These are phyloP conservation scores for Boeremia lycopersici DNA, from an alignment of 2,329 filamentous ascomycete genomes.

Conservation along the genomic window DNA sequence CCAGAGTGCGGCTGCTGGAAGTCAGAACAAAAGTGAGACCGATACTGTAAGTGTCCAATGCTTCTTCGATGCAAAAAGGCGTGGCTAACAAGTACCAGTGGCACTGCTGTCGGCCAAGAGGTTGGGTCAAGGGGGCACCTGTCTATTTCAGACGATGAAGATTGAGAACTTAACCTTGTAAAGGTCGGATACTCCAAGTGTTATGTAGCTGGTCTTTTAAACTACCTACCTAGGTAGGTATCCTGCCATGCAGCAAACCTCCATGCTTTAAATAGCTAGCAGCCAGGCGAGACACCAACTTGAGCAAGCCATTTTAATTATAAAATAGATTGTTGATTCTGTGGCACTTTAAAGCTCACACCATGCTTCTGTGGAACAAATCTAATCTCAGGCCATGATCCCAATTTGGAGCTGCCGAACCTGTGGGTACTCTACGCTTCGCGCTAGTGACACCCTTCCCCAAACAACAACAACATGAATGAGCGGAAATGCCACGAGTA, in stretches of 20 bases:
- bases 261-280: no score
- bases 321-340: no score
- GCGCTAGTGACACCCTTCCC: slow-evolving; percentile 10
- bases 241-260: no score
- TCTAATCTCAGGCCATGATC: background rate
- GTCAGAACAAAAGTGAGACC: slow-evolving; percentile 24
- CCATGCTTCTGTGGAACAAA: no score
- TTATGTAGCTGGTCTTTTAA: no score
- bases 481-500: slow-evolving; percentile 61
- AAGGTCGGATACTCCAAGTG: no score
- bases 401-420: background rate
- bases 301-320: no score
- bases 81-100: slow-evolving; percentile 16
- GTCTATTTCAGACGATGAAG: slow-evolving; percentile 26
- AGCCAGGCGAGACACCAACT: no score
- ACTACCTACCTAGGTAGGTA: no score
- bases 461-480: slow-evolving; percentile 10
- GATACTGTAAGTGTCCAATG: slow-evolving; percentile 23
- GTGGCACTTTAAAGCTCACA: no score
- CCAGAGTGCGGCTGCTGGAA: slow-evolving; percentile 26
- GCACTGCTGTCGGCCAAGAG: slow-evolving; percentile 30
- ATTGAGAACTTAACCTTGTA: no score
- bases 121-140: slow-evolving; percentile 28
- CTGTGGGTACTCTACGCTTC: background rate
- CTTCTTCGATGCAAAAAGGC: background rate